Base-by-base conservation (phyloP, 208 protist genomes). In the Leishmania lainsoni region DNA sequence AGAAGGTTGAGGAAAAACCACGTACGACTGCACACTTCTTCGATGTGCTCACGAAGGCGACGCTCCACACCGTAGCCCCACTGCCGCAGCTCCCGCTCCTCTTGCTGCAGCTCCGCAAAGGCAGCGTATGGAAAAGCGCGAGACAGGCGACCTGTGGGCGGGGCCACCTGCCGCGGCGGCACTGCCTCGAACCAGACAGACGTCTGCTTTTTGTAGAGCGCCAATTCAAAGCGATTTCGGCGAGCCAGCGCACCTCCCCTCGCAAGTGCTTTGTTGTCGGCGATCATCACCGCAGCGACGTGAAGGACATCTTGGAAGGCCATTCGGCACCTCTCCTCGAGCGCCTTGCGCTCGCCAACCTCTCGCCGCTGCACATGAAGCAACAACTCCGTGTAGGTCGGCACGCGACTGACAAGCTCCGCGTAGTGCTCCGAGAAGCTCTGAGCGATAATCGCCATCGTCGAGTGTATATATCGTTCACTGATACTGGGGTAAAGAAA, bases 401-500 rank as follows among this genome's bases (percentile, higher is more conserved):
- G 87, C 69, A 84, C 86, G 39, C 83, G 85, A 5, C 80, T 42
- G 39, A 90, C 83, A 16, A 96, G 85, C 52, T 84, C 85, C 20
- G 87, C 72, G 81, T 96, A 96, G 86, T 88, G 90, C 63, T 96
- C 92, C 22, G 83, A 76, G 83, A 96, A 96, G 72, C 74, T 87
- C 39, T 63, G 81, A 26, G 79, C 82, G 66, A 95, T 81, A 26
- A 95, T 49, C 32, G 91, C 80, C 89, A 92, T 95, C 26, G 5
- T 77, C 35, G 5, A 59, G 35, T n/a, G 20, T 39, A 22, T 51
- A 35, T 51, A 22, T 1, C 12, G 12, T 14, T 78, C 14, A 22
- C 16, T 49, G 12, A 32, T 66, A n/a, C n/a, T 51, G 45, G 20
- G 74, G 51, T 12, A 39, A 48, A 9, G 8, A 2, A 71, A 71